These are phyloP conservation scores for Picea sitchensis DNA, from an alignment of 75 land plant genomes.

Conservation along the genomic window DNA sequence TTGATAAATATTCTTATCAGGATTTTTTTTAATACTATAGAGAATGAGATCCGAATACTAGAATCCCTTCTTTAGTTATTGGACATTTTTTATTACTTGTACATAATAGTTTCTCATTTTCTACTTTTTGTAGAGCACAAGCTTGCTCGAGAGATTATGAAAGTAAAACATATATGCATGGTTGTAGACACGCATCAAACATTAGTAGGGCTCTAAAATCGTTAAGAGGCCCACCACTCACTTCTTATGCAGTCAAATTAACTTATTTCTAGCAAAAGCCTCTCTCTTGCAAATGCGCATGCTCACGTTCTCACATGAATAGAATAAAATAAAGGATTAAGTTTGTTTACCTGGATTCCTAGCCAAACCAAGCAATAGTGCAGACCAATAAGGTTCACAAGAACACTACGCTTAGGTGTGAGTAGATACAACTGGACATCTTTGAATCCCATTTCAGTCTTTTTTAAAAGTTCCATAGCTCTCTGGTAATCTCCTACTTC, in stretches of 20 bases:
- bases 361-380: constrained; percentile 69
- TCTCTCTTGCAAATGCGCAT: background rate
- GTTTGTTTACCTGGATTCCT: constrained; percentile 43
- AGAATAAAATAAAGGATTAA: background rate
- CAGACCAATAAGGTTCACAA: constrained; percentile 81
- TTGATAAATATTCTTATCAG: too few relatives aligned
- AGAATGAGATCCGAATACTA: background rate
- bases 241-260: background rate
- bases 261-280: background rate
- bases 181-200: background rate
- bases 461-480: constrained; percentile 44
- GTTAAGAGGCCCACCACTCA: background rate
- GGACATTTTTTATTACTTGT: background rate
- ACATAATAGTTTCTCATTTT: background rate
- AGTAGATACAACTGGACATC: constrained; percentile 74
- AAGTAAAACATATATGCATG: constrained; percentile 1
- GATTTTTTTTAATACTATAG: background rate
- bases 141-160: background rate
- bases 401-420: constrained; percentile 46
- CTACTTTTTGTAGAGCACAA: too few relatives aligned
- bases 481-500: constrained; percentile 77
- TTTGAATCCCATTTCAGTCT: constrained; percentile 38
- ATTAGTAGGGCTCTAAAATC: background rate
- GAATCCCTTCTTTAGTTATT: background rate
- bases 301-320: background rate